Conservation (phyloP, 345 rosid species). For the Gossypium arboreum region DNA sequence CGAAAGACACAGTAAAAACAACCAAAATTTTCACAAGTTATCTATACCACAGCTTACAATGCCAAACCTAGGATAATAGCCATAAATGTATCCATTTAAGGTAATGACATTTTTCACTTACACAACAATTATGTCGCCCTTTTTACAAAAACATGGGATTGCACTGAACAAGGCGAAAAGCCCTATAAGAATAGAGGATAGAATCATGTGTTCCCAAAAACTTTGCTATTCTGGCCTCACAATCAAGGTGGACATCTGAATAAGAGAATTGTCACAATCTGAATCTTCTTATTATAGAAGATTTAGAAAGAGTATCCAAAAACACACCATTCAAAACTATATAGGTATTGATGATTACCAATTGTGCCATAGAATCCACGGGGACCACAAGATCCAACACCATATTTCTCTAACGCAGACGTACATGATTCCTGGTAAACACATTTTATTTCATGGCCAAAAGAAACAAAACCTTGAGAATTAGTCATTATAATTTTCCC, state of each 20-base stretch:
- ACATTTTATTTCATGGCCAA: constrained; percentile 17
- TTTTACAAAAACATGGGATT: constrained; percentile 93
- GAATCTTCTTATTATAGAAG: constrained; percentile 4
- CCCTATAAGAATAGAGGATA: constrained; percentile 90
- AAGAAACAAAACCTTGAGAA: background rate
- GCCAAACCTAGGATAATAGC: background rate
- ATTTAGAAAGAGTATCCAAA: constrained; percentile 2
- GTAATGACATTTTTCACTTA: constrained; percentile 36
- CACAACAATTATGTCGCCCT: constrained; percentile 93
- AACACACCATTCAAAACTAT: constrained; percentile 1
- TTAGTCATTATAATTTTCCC: background rate
- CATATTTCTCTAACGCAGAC: constrained; percentile 84
- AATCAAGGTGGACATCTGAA: constrained; percentile 97
- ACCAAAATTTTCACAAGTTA: background rate
- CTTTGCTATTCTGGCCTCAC: constrained; percentile 87
- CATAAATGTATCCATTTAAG: constrained; percentile 12
- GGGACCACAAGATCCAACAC: constrained; percentile 98
- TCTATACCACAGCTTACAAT: background rate
- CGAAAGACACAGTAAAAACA: background rate
- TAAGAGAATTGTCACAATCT: constrained; percentile 24
- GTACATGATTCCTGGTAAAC: constrained; percentile 75
- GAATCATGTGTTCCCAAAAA: constrained; percentile 88
- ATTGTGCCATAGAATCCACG: constrained; percentile 98
- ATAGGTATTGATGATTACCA: constrained; percentile 39
- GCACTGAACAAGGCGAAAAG: constrained; percentile 95